Percentiles rank a stretch among this genome's conserved stretches.
phyloP scores from a whole-genome alignment of 495 filamentous ascomycete genomes.

The Neurospora sp. region DNA sequence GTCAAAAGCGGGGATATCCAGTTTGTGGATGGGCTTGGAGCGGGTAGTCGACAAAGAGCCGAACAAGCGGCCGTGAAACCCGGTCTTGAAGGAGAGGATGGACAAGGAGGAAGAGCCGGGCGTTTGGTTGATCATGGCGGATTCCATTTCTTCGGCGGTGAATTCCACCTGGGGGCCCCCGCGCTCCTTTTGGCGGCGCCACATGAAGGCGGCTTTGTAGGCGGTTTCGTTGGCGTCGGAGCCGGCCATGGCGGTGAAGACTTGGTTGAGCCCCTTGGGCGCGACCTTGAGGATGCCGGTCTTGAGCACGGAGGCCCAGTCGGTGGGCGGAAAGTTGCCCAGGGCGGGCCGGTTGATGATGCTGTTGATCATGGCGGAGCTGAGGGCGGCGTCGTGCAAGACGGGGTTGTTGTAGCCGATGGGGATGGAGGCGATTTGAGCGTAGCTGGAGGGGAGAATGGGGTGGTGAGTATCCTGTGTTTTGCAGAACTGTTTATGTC shows the following conservation, averaged over 20 bases:
- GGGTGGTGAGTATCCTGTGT: not conserved
- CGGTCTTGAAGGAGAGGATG: constrained; percentile 88
- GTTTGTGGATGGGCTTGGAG: constrained; percentile 95
- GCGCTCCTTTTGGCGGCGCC: constrained; percentile 78
- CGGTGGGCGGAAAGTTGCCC: constrained; percentile 88
- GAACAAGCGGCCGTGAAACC: constrained; percentile 94
- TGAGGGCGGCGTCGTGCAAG: constrained; percentile 58
- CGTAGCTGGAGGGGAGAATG: constrained; percentile 45
- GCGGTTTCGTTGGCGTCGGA: constrained; percentile 99
- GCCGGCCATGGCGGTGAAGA: constrained; percentile 93
- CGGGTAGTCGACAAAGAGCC: constrained; percentile 87
- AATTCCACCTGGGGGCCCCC: constrained; percentile 78
- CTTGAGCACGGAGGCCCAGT: constrained; percentile 79
- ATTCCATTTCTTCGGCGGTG: constrained; percentile 65
- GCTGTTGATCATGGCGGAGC: constrained; percentile 69
- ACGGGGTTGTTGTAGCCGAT: constrained; percentile 93
- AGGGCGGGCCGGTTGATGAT: constrained; percentile 92
- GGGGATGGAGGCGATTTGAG: constrained; percentile 95
- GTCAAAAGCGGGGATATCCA: constrained; percentile 96
- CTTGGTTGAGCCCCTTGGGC: constrained; percentile 85
- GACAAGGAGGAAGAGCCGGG: constrained; percentile 69
- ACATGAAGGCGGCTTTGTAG: constrained; percentile 99
- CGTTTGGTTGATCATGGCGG: constrained; percentile 74
- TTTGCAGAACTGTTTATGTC: not conserved
- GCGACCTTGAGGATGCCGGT: constrained; percentile 84